phyloP scores from a whole-genome alignment of 805 yeast genomes.

The Ogataea siamensis region DNA sequence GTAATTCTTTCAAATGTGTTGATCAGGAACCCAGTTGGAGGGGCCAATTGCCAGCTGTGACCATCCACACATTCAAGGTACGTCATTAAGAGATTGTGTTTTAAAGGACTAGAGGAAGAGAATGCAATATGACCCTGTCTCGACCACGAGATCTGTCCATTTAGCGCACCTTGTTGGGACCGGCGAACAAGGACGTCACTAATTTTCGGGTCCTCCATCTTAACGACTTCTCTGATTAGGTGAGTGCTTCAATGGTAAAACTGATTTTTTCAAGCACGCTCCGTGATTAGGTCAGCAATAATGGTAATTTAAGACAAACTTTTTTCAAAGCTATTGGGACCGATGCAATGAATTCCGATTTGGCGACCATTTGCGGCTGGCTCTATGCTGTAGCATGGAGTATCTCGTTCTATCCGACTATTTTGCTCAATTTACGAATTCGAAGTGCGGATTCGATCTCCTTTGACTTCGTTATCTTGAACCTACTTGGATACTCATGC shows the following conservation, averaged over 20 bases:
- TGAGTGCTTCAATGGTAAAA: neutral
- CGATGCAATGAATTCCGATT: slow-evolving; percentile 11
- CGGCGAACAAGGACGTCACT: slow-evolving; percentile 28
- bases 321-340: neutral
- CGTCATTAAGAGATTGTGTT: slow-evolving; percentile 51
- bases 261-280: slow-evolving; percentile 1
- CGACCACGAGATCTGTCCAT: slow-evolving; percentile 62
- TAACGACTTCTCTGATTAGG: neutral
- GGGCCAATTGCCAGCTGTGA: slow-evolving; percentile 71
- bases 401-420: slow-evolving; percentile 49
- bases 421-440: slow-evolving; percentile 39
- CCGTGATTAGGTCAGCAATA: slow-evolving; percentile 3
- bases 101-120: slow-evolving; percentile 34
- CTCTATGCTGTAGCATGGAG: slow-evolving; percentile 36
- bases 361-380: slow-evolving; percentile 29
- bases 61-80: slow-evolving; percentile 77
- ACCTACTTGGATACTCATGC: slow-evolving; percentile 46
- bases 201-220: slow-evolving; percentile 9
- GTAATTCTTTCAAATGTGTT: slow-evolving; percentile 16
- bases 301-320: neutral
- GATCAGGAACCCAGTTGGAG: slow-evolving; percentile 41
- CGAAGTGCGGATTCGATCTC: slow-evolving; percentile 49
- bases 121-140: slow-evolving; percentile 82
- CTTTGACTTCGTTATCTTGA: slow-evolving; percentile 44
- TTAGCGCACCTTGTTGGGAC: slow-evolving; percentile 18